Base-by-base conservation (phyloP, 208 protist genomes). In the Crithidia brevicula region DNA sequence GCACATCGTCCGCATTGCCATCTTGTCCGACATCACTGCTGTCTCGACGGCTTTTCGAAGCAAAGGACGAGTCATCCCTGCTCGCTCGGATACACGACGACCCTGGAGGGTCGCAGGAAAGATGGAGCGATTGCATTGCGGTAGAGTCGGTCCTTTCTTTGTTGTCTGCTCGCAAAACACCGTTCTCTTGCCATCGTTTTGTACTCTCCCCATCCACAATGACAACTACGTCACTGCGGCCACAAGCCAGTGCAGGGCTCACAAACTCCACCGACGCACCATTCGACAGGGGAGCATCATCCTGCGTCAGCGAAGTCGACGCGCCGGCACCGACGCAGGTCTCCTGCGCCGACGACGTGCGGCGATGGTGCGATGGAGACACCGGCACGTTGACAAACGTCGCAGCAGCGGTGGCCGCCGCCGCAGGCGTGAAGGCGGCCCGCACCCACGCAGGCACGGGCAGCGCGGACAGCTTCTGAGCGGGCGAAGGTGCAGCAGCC, bases 371-470 rank as follows among this genome's bases (percentile, higher is more conserved):
- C 2, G 25, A 45, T 15, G 8, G 2, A 5, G 27, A 22, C n/a
- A 27, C 1, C 15, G 8, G 40, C 11, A n/a, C 16, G 59, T n/a
- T 34, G 28, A 59, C 31, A 10, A 68, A 33, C 3, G 62, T 59
- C 2, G 27, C 45, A 1, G 34, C 28, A 3, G 61, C 47, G 8
- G 36, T 2, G 30, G 31, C 51, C 3, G 58, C 49, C 38, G 67
- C 20, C 18, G 61, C 38, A 46, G 51, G 23, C 20, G 67, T 57
- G 51, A 74, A 74, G 23, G 67, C 40, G n/a, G 59, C 51, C 10
- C 59, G 58, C 27, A 74, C 67, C 67, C 67, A 74, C 42, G n/a
- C n/a, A 3, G 59, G 59, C 28, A 65, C 59, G 4, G n/a, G 27
- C 4, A 1, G 16, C 10, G 30, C 30, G 0, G 43, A 34, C 2